Base-by-base conservation (phyloP, 805 yeast genomes). In the Ogataea angusta region DNA sequence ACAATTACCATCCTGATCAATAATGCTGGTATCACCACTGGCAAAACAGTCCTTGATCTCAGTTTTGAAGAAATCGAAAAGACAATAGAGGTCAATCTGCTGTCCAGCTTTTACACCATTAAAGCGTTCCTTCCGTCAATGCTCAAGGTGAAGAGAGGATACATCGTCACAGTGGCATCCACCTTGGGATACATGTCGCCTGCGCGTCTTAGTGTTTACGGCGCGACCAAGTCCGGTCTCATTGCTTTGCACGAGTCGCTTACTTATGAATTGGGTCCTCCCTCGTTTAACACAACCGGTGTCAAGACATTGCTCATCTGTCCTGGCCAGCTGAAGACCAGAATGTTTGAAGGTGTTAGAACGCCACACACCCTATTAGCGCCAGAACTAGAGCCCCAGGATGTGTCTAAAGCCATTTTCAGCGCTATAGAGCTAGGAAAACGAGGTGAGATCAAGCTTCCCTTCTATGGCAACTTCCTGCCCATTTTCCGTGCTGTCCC, bases 161-260 rank as follows among this genome's bases (percentile, higher is more conserved):
- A 80, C 57, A 71, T 91, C 15, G 79, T 90, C 23, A 85, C 89
- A 2, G 69, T 91, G 28, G 87, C 95, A 0, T 87, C 96, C 0
- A 89, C 86, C 0, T 67, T 91, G 40, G 97, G 96, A 0, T 80
- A 82, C 48, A 72, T 85, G 69, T 74, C 93, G 0, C 97, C 97
- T 0, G 90, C 95, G 8, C 69, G 83, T 16, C 68, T 87, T 42
- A 68, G 81, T 32, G 85, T 85, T 0, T 91, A 91, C 56, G 96
- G 96, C 0, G 96, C 97, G 0, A 76, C 95, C 12, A 91, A 91
- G 59, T 82, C 95, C 0, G 97, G 95, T 0, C 62, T 87, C 21
- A 77, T 91, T 38, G 89, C 91, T 0, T 64, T 89, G 30, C 97
- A 90, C 58, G 95, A 86, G 57, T 80, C 91, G 1, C 64, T 91